These are phyloP conservation scores for Yamadazyma endophytica DNA, from an alignment of 805 yeast genomes.

Conservation along the genomic window DNA sequence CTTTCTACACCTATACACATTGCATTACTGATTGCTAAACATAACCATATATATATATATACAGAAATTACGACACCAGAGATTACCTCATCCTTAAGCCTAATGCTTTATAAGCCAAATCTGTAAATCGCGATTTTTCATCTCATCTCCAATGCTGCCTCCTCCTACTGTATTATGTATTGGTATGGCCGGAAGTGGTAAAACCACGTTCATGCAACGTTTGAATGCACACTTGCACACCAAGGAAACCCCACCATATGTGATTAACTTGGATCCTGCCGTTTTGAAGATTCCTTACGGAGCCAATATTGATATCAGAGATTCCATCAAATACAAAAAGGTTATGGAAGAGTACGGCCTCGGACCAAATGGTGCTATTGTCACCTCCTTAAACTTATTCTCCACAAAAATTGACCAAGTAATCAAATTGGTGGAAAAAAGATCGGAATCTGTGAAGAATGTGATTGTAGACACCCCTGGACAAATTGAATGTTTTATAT, in stretches of 20 bases:
- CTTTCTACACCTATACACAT: no score
- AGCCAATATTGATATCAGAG: slow-evolving; percentile 92
- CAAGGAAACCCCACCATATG: slow-evolving; percentile 75
- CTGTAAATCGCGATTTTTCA: no score
- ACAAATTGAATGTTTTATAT: slow-evolving; percentile 95
- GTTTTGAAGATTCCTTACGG: slow-evolving; percentile 91
- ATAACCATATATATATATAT: no score
- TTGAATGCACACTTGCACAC: slow-evolving; percentile 84
- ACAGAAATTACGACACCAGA: no score
- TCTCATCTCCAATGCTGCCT: neutral
- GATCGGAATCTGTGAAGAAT: slow-evolving; percentile 53
- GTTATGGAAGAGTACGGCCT: slow-evolving; percentile 94
- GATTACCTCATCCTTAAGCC: no score
- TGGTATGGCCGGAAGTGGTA: slow-evolving; percentile 71
- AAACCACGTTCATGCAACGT: slow-evolving; percentile 96
- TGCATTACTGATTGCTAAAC: no score
- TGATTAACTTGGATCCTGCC: slow-evolving; percentile 94
- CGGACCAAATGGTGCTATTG: slow-evolving; percentile 99
- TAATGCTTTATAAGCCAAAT: no score
- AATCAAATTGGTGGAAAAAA: slow-evolving; percentile 75
- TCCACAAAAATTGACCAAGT: slow-evolving; percentile 97
- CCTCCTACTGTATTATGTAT: slow-evolving; percentile 40
- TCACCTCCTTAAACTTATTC: slow-evolving; percentile 87
- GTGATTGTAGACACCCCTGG: slow-evolving; percentile 97
- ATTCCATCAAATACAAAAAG: slow-evolving; percentile 89